A percentile compares a stretch with the other conserved stretches of the same genome.
These are phyloP conservation scores for Sporothrix schenckii DNA, from an alignment of 2,329 filamentous ascomycete species.

Conservation along the genomic window DNA sequence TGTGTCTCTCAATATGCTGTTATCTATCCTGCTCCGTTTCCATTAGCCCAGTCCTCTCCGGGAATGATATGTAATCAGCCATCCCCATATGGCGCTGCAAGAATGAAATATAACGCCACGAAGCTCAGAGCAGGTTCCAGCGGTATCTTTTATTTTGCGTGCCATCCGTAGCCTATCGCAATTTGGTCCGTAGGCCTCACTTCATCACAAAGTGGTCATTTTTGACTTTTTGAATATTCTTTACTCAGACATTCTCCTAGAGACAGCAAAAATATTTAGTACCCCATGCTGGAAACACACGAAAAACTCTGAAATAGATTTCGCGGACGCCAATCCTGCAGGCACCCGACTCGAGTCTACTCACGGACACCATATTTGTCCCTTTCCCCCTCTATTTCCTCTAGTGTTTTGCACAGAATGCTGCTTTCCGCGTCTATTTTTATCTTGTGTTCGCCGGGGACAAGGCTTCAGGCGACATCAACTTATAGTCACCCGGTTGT, in stretches of 20 bases:
- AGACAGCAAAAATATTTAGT: neutral
- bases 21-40: neutral
- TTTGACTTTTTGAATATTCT: neutral
- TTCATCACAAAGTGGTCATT: neutral
- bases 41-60: too few relatives aligned
- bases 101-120: slow-evolving; percentile 20
- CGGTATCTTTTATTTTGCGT: neutral
- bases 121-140: neutral
- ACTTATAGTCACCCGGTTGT: slow-evolving; percentile 10
- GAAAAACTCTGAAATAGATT: neutral
- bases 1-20: neutral
- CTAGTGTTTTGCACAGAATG: neutral
- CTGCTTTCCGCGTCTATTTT: slow-evolving; percentile 18
- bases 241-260: neutral
- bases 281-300: neutral
- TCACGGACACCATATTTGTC: neutral
- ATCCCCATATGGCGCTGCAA: neutral
- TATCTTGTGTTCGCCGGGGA: neutral
- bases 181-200: neutral
- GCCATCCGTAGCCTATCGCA: neutral
- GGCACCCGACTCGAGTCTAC: slow-evolving; percentile 17
- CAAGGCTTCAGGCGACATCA: neutral
- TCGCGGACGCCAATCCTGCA: neutral
- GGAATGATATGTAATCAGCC: neutral
- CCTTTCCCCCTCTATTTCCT: neutral